A percentile compares a stretch with the other conserved stretches of the same genome.
These are phyloP conservation scores for Gloeopeniophorella convolvens DNA, from an alignment of 768 basidiomycete genomes.

Conservation along the genomic window DNA sequence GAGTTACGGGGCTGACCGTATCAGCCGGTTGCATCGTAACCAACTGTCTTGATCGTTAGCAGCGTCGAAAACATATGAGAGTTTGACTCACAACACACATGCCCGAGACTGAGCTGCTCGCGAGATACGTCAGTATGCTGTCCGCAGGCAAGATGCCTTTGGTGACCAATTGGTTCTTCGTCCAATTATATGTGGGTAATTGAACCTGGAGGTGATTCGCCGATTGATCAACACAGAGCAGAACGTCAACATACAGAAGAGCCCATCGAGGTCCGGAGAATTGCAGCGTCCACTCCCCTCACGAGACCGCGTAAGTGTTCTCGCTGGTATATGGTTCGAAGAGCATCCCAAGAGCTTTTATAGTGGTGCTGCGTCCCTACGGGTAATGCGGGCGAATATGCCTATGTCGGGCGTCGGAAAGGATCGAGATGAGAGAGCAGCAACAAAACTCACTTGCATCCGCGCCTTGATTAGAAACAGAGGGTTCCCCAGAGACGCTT, in stretches of 20 bases:
- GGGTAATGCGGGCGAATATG: conserved; percentile 90
- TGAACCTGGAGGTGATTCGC: conserved; percentile 61
- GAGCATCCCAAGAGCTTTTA: conserved; percentile 74
- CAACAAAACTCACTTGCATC: conserved; percentile 64
- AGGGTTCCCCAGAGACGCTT: conserved; percentile 79
- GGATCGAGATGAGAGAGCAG: conserved; percentile 1
- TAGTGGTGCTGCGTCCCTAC: conserved; percentile 95
- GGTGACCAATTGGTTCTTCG: conserved; percentile 72
- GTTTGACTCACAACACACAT: conserved; percentile 71
- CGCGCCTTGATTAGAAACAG: conserved; percentile 95
- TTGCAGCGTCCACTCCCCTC: conserved; percentile 90
- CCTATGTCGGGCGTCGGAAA: conserved; percentile 37
- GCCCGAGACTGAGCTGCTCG: conserved; percentile 85
- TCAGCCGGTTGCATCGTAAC: conserved; percentile 94
- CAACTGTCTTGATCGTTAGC: conserved; percentile 41
- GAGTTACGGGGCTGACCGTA: conserved; percentile 46
- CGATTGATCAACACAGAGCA: too few relatives aligned
- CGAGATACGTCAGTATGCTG: conserved; percentile 81
- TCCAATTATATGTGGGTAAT: conserved; percentile 92
- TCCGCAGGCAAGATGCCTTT: conserved; percentile 65
- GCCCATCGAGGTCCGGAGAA: conserved; percentile 91
- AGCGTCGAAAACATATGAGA: background rate
- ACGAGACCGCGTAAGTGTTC: conserved; percentile 78
- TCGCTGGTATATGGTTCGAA: conserved; percentile 68
- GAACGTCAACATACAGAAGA: conserved; percentile 54